Percentiles rank a stretch among this genome's conserved stretches.
Evolutionary conservation across 805 yeast species (phyloP).

Genomic region (Candida glaebosa): DNA sequence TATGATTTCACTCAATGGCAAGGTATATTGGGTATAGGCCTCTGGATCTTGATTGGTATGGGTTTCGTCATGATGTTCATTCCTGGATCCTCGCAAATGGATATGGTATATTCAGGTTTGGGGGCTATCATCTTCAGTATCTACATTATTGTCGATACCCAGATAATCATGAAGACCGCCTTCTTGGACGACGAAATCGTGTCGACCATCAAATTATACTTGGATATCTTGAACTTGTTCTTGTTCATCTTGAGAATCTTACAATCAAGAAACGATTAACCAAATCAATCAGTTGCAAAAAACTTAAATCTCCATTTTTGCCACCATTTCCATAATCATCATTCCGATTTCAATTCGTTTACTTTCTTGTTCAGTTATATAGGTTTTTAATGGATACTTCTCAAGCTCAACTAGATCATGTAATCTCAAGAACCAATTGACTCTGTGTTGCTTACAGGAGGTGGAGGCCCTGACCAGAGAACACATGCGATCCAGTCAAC

Average conservation of each 20-base stretch:
- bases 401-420: too few relatives aligned
- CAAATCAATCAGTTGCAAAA: too few relatives aligned
- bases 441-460: too few relatives aligned
- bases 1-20: slow-evolving; percentile 73
- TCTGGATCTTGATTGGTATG: slow-evolving; percentile 69
- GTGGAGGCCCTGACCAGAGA: too few relatives aligned
- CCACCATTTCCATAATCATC: too few relatives aligned
- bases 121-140: slow-evolving; percentile 74
- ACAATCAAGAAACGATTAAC: not conserved
- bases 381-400: too few relatives aligned
- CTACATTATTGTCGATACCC: slow-evolving; percentile 79
- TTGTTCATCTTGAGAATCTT: slow-evolving; percentile 69
- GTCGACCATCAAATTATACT: slow-evolving; percentile 72
- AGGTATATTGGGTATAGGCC: slow-evolving; percentile 49
- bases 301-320: too few relatives aligned
- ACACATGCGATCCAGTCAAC: too few relatives aligned
- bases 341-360: too few relatives aligned
- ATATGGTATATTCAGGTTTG: slow-evolving; percentile 62
- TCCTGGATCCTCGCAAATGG: slow-evolving; percentile 50
- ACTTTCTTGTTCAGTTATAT: too few relatives aligned
- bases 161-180: slow-evolving; percentile 66
- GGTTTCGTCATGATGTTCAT: slow-evolving; percentile 71
- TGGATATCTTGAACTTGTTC: slow-evolving; percentile 82
- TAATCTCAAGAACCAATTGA: too few relatives aligned
- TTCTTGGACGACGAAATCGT: slow-evolving; percentile 84